phyloP scores from a whole-genome alignment of 2,329 filamentous ascomycete genomes.

The Colletotrichum sidae region DNA sequence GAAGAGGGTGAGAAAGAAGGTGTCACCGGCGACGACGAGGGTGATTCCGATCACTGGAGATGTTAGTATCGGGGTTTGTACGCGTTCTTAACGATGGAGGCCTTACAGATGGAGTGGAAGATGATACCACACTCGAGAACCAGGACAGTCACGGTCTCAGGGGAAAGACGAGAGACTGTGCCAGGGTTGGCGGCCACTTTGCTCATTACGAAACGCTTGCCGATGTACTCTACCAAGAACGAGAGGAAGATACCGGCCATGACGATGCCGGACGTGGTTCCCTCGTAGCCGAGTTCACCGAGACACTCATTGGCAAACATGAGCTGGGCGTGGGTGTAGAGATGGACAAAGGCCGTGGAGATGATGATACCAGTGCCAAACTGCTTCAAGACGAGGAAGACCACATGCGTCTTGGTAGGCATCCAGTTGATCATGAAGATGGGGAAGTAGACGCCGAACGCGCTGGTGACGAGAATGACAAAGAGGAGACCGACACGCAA shows the following conservation, averaged over 20 bases:
- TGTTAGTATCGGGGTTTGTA: slow-evolving; percentile 27
- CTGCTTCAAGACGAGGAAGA: slow-evolving; percentile 76
- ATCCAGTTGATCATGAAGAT: slow-evolving; percentile 72
- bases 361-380: slow-evolving; percentile 81
- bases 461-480: slow-evolving; percentile 75
- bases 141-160: slow-evolving; percentile 69
- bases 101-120: slow-evolving; percentile 77
- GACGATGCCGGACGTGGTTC: slow-evolving; percentile 75
- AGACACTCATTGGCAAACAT: slow-evolving; percentile 81
- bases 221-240: slow-evolving; percentile 77
- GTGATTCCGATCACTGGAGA: slow-evolving; percentile 70
- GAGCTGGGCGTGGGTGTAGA: slow-evolving; percentile 78
- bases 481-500: slow-evolving; percentile 79
- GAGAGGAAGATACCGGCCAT: slow-evolving; percentile 81
- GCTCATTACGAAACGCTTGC: slow-evolving; percentile 66
- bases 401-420: slow-evolving; percentile 57
- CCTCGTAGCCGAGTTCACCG: slow-evolving; percentile 74
- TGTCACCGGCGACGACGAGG: slow-evolving; percentile 69
- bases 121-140: slow-evolving; percentile 80
- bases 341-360: slow-evolving; percentile 77
- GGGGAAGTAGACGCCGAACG: slow-evolving; percentile 63
- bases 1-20: slow-evolving; percentile 68
- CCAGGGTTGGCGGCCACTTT: slow-evolving; percentile 42
- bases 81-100: slow-evolving; percentile 2
- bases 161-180: slow-evolving; percentile 43